phyloP scores from a whole-genome alignment of 345 rosid genomes.

The Bruguiera gymnorhiza region DNA sequence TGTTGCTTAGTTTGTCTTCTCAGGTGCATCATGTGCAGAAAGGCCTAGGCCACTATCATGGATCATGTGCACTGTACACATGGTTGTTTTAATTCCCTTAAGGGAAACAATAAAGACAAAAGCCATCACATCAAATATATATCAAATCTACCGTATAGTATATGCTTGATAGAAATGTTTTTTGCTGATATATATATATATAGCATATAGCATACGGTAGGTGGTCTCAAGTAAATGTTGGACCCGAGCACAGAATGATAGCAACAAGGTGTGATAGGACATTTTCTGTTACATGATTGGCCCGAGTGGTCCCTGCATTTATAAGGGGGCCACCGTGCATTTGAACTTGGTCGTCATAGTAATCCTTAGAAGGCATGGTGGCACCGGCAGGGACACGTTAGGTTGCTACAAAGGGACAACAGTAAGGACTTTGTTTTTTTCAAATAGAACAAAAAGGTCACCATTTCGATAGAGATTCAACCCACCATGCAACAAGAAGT shows the following conservation, averaged over 20 bases:
- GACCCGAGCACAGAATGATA: neutral
- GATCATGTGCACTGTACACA: neutral
- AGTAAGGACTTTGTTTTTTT: neutral
- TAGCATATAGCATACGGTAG: no score
- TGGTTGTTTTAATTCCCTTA: neutral
- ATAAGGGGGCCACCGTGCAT: constrained; percentile 8
- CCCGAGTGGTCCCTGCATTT: constrained; percentile 16
- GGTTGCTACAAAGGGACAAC: neutral
- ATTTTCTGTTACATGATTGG: constrained; percentile 18
- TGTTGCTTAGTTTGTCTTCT: constrained; percentile 5
- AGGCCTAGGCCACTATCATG: constrained; percentile 2
- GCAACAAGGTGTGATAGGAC: neutral
- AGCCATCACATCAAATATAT: no score
- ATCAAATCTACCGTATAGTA: no score
- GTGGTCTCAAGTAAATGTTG: neutral
- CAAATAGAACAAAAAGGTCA: neutral
- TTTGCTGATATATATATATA: no score
- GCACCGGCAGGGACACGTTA: neutral
- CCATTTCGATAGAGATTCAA: neutral
- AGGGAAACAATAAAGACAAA: neutral
- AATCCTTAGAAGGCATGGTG: constrained; percentile 14
- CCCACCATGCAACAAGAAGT: neutral
- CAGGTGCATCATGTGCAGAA: constrained; percentile 31
- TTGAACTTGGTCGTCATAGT: constrained; percentile 3
- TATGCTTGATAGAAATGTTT: no score